Evolutionary conservation across 2,329 filamentous ascomycete species (phyloP), one percentile per base, ranked within the genome.

Genomic region (Tolypocladium endophyticum): DNA sequence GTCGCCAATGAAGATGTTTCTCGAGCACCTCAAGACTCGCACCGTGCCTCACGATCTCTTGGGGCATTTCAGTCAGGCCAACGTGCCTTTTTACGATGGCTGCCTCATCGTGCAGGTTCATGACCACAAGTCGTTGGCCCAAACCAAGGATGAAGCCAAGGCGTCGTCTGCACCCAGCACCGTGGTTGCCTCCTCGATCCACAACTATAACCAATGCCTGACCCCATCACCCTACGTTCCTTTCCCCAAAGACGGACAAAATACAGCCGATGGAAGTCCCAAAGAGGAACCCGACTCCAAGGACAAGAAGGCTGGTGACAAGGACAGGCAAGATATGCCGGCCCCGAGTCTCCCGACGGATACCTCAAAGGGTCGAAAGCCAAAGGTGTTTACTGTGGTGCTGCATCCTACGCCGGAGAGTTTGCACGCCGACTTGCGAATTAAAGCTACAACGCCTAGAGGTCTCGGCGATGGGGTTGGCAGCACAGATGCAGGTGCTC

Each of bases 61-160:
- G 14, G 85, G 88, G 55, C 88, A 93, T 65, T 84, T 99, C 59
- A 81, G 86, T 35, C 81, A 85, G 55, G 79, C 80, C 23, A 85
- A 86, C 25, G 88, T 96, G 18, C 81, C 82, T 12, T 97, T 96
- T 70, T 99, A 97, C 71, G 92, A 97, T 72, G 92, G 89, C 38
- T 96, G 93, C 69, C 81, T 99, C 60, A 97, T 99, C 65, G 92
- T 99, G 41, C 88, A 96, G 72, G 79, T 97, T n/a, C 84, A 96
- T 68, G 90, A 97, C 71, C 90, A 96, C 76, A 90, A 89, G 68
- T 85, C 87, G 0, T 77, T 77, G 50, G 80, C 81, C 55, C 80
- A 81, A 62, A 77, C 81, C 65, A 86, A 90, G 69, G 85, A 83
- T 77, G 60, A 81, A 77, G 56, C 79, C 76, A 57, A 77, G 77